These are phyloP conservation scores for Plantago coronopus DNA, from an alignment of 305 asterid species.

Conservation along the genomic window DNA sequence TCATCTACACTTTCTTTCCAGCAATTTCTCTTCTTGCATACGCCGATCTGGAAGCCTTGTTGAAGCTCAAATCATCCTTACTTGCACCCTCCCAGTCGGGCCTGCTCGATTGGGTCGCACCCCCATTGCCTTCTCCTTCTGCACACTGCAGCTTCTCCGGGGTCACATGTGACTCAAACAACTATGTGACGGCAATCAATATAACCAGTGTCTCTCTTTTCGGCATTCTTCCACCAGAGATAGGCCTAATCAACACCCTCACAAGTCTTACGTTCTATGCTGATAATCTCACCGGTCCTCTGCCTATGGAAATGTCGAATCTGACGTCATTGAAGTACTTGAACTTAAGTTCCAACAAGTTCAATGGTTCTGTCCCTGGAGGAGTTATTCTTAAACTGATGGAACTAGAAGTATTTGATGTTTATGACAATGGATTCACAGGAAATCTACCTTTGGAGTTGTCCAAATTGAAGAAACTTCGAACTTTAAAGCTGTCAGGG, in stretches of 20 bases:
- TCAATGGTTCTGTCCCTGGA: slow-evolving; percentile 43
- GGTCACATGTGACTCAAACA: slow-evolving; percentile 49
- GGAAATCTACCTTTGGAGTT: slow-evolving; percentile 69
- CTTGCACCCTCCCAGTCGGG: slow-evolving; percentile 42
- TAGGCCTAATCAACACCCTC: slow-evolving; percentile 55
- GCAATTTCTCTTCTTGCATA: slow-evolving; percentile 33
- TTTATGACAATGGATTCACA: slow-evolving; percentile 60
- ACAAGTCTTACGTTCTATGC: slow-evolving; percentile 46
- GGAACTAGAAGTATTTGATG: slow-evolving; percentile 52
- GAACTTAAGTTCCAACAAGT: slow-evolving; percentile 49
- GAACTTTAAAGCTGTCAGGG: slow-evolving; percentile 49
- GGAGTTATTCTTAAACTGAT: slow-evolving; percentile 37
- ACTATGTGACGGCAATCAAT: slow-evolving; percentile 49
- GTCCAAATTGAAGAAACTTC: slow-evolving; percentile 42
- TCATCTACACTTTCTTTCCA: slow-evolving; percentile 20
- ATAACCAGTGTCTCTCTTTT: slow-evolving; percentile 40
- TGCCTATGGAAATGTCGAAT: slow-evolving; percentile 51
- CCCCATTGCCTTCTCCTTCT: slow-evolving; percentile 6
- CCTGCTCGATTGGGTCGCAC: slow-evolving; percentile 54
- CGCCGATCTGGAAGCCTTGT: slow-evolving; percentile 48
- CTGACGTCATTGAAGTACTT: slow-evolving; percentile 39
- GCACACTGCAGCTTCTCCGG: slow-evolving; percentile 72
- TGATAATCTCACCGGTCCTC: slow-evolving; percentile 56
- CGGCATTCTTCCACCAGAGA: slow-evolving; percentile 66
- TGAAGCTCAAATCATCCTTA: slow-evolving; percentile 50